phyloP scores from a whole-genome alignment of 1,284 basidiomycete species.

The Neotropicomus parvogracilis region DNA sequence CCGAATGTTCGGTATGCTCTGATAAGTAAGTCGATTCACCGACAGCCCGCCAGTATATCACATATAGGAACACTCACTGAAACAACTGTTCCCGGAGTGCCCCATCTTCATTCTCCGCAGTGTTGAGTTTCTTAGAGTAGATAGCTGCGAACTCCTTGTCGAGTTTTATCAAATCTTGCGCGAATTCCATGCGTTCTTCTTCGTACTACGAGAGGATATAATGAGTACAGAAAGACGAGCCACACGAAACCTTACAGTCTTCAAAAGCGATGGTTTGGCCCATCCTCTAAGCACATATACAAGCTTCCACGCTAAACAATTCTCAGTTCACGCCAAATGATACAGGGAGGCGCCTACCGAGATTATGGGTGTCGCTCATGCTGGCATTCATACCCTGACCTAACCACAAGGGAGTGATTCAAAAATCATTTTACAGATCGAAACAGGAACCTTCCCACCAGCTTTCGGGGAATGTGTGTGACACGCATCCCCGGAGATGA shows the following conservation, averaged over 20 bases:
- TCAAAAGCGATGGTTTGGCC: constrained; percentile 61
- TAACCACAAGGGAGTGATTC: constrained; percentile 14
- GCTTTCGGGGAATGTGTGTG: constrained; percentile 84
- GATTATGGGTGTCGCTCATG: constrained; percentile 82
- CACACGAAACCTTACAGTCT: constrained; percentile 51
- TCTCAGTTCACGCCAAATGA: constrained; percentile 1
- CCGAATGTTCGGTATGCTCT: constrained; percentile 60
- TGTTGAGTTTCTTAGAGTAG: constrained; percentile 73
- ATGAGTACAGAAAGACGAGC: neutral
- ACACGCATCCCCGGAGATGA: constrained; percentile 77
- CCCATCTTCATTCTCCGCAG: constrained; percentile 54
- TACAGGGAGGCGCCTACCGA: constrained; percentile 39
- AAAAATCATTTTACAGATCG: neutral
- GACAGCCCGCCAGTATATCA: neutral
- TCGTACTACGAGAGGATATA: constrained; percentile 53
- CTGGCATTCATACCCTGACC: constrained; percentile 68
- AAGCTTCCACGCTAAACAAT: constrained; percentile 66
- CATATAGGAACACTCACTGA: constrained; percentile 36
- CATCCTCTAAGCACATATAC: constrained; percentile 68
- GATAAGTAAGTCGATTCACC: neutral
- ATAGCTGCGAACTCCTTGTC: constrained; percentile 73
- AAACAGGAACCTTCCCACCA: constrained; percentile 35
- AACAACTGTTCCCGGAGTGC: constrained; percentile 69
- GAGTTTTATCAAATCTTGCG: constrained; percentile 77
- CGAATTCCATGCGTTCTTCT: constrained; percentile 68